phyloP scores from a whole-genome alignment of 2,329 filamentous ascomycete genomes.

The Parastagonospora avenae region DNA sequence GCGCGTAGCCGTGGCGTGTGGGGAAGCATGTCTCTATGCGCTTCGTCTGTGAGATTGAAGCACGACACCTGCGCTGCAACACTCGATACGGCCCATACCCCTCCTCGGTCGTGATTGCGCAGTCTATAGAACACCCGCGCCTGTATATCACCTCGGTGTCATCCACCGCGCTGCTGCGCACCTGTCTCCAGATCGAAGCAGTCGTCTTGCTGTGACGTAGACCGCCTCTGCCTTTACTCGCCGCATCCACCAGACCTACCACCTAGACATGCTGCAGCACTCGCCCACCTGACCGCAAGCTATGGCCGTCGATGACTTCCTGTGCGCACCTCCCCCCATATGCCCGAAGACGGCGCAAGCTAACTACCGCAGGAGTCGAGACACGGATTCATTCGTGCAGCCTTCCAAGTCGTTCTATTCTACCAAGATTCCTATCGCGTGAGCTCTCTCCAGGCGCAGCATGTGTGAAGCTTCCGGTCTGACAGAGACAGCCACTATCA shows the following conservation, averaged over 20 bases:
- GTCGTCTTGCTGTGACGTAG: conserved; percentile 18
- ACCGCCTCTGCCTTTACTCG: conserved; percentile 7
- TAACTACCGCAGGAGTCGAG: conserved; percentile 49
- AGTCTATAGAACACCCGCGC: neutral
- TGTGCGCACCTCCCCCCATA: conserved; percentile 24
- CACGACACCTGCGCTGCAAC: neutral
- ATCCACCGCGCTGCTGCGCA: neutral
- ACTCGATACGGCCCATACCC: neutral
- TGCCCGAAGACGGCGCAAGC: conserved; percentile 4
- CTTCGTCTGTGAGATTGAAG: neutral
- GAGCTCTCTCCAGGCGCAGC: conserved; percentile 21
- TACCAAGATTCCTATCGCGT: conserved; percentile 56
- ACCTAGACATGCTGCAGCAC: conserved; percentile 33
- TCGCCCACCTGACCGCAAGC: conserved; percentile 31
- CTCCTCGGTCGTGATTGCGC: neutral
- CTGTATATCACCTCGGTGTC: neutral
- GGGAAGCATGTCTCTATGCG: too few species aligned
- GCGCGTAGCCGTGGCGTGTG: too few species aligned
- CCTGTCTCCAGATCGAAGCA: neutral
- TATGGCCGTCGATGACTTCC: conserved; percentile 48
- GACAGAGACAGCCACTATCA: conserved; percentile 72
- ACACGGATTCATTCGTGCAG: conserved; percentile 53
- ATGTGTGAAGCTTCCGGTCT: conserved; percentile 5
- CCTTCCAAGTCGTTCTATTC: conserved; percentile 54
- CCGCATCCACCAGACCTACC: conserved; percentile 13